Evolutionary conservation across 495 filamentous ascomycete genomes (phyloP).

Genomic region (Cryomyces minteri): DNA sequence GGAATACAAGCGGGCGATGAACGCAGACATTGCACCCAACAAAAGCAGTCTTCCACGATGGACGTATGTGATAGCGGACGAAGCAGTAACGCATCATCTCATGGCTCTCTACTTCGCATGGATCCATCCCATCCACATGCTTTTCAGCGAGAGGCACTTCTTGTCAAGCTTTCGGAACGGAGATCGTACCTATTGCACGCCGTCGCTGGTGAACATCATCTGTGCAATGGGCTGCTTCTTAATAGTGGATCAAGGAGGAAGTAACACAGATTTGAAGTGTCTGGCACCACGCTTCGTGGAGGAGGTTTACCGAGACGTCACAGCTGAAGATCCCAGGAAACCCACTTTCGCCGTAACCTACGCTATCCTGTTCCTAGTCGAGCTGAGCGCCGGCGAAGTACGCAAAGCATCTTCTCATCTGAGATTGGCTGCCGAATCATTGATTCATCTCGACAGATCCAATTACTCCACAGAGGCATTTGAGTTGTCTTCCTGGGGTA

Average conservation of each 20-base stretch:
- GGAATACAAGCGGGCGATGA: constrained; percentile 6
- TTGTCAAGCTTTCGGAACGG: constrained; percentile 13
- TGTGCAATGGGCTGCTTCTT: constrained; percentile 25
- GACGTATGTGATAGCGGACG: constrained; percentile 18
- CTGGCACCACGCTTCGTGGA: constrained; percentile 15
- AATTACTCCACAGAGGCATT: constrained; percentile 2
- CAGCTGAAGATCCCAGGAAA: constrained; percentile 8
- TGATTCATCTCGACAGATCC: not conserved
- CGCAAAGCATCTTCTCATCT: constrained; percentile 18
- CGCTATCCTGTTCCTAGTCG: constrained; percentile 6
- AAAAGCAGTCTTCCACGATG: constrained; percentile 7
- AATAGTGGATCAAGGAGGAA: constrained; percentile 9
- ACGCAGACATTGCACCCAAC: constrained; percentile 1
- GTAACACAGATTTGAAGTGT: constrained; percentile 12
- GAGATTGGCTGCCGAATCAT: constrained; percentile 8
- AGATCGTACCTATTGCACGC: constrained; percentile 15
- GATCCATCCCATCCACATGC: constrained; percentile 25
- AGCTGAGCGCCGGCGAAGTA: constrained; percentile 2
- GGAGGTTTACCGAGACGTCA: not conserved
- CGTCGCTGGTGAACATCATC: constrained; percentile 22
- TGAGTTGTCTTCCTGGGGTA: constrained; percentile 8
- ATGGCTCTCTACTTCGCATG: constrained; percentile 26
- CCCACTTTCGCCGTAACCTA: constrained; percentile 1
- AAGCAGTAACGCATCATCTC: constrained; percentile 18
- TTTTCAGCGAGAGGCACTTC: constrained; percentile 23